Conservation (phyloP, 805 yeast species). For the Hanseniaspora thailandica region DNA sequence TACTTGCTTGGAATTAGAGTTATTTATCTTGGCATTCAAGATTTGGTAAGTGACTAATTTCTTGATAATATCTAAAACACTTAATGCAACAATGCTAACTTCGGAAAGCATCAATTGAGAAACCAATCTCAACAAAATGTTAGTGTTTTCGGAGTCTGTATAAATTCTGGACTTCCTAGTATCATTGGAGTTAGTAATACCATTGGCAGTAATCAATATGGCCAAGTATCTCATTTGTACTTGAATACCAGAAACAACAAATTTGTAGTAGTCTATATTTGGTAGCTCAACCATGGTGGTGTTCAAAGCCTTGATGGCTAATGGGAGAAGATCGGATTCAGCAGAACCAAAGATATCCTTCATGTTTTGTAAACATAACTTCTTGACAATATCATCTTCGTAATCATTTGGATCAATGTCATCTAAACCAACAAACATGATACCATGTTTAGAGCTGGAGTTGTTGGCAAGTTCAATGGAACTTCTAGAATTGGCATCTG, state of each 20-base stretch:
- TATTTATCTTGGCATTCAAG: slow-evolving; percentile 17
- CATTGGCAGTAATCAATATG: slow-evolving; percentile 37
- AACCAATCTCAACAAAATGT: slow-evolving; percentile 34
- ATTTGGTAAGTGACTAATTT: slow-evolving; percentile 42
- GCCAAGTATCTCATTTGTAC: slow-evolving; percentile 64
- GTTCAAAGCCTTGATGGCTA: slow-evolving; percentile 44
- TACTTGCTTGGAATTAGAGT: slow-evolving; percentile 31
- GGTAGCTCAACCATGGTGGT: slow-evolving; percentile 32
- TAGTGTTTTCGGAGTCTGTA: slow-evolving; percentile 15
- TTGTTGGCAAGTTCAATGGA: background rate
- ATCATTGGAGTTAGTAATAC: slow-evolving; percentile 20
- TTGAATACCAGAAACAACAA: slow-evolving; percentile 66
- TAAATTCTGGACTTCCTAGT: slow-evolving; percentile 17
- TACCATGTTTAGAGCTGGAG: background rate
- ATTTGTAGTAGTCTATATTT: slow-evolving; percentile 39
- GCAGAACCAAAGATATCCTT: slow-evolving; percentile 52
- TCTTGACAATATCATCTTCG: slow-evolving; percentile 21
- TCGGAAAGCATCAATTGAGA: slow-evolving; percentile 59
- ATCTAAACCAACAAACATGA: slow-evolving; percentile 12
- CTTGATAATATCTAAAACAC: slow-evolving; percentile 67
- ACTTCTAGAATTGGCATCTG: slow-evolving; percentile 19
- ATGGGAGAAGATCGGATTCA: slow-evolving; percentile 47
- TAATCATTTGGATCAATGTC: slow-evolving; percentile 18
- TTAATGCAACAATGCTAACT: slow-evolving; percentile 75
- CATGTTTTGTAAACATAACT: slow-evolving; percentile 34